A percentile compares a stretch with the other conserved stretches of the same genome.
Evolutionary conservation across 176 grass and related monocot species (phyloP).

Genomic region (Hordeum marinum): DNA sequence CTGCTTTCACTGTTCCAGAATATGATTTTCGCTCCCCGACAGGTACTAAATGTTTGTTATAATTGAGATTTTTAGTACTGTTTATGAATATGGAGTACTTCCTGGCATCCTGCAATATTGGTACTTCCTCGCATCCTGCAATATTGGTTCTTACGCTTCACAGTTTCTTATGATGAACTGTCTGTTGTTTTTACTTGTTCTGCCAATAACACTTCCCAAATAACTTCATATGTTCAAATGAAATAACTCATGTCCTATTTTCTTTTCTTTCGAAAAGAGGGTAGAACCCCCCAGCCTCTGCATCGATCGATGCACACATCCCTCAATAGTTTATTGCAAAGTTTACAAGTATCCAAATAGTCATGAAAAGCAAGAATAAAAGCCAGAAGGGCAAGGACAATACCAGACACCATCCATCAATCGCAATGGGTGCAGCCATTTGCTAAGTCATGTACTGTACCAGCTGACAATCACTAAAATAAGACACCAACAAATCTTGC

Average conservation of each 20-base stretch:
- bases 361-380: too few relatives aligned
- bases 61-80: constrained; percentile 7
- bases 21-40: constrained; percentile 95
- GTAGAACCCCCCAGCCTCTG: background rate
- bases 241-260: background rate
- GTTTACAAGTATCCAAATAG: too few relatives aligned
- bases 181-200: constrained; percentile 4
- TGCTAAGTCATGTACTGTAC: background rate
- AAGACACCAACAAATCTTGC: background rate
- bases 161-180: background rate
- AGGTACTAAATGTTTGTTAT: constrained; percentile 45
- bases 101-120: background rate
- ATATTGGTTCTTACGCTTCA: background rate
- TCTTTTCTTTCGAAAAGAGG: background rate
- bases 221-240: constrained; percentile 7
- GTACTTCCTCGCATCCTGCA: background rate
- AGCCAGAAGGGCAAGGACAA: too few relatives aligned
- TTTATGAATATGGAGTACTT: constrained; percentile 1
- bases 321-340: too few relatives aligned
- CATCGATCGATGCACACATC: background rate
- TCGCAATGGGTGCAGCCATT: too few relatives aligned
- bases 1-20: constrained; percentile 79
- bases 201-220: background rate
- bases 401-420: too few relatives aligned
- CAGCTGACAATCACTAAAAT: background rate